Evolutionary conservation across 2,329 filamentous ascomycete species (phyloP).

Genomic region (Beauveria sp.): DNA sequence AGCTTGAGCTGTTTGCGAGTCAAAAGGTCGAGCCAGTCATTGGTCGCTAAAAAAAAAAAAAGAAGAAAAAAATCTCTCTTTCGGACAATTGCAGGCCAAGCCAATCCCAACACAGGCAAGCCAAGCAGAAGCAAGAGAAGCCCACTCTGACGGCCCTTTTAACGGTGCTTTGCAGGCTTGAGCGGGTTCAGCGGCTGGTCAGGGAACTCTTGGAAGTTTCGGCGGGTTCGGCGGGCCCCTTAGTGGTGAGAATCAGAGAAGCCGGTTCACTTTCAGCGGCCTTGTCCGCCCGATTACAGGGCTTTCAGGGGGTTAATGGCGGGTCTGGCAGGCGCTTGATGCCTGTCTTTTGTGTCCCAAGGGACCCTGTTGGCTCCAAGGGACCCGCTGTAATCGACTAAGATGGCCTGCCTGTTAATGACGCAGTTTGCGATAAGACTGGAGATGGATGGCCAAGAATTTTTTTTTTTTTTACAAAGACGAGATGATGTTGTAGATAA

Average conservation of each 20-base stretch:
- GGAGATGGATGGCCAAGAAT: neutral
- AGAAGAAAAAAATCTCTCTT: neutral
- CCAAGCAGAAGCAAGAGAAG: neutral
- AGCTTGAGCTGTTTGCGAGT: conserved; percentile 1
- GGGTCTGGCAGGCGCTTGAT: neutral
- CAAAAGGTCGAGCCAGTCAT: neutral
- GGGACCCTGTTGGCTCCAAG: conserved; percentile 1
- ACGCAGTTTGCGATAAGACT: conserved; percentile 8
- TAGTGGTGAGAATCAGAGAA: too few species aligned
- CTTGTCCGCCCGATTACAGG: neutral
- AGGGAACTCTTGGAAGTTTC: neutral
- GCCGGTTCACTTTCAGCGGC: neutral
- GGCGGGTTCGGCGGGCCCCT: neutral
- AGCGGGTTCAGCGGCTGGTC: neutral
- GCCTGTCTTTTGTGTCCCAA: neutral
- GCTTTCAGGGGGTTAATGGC: neutral
- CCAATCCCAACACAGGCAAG: neutral
- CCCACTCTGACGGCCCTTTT: neutral
- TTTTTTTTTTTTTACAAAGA: too few species aligned
- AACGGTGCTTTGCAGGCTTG: neutral
- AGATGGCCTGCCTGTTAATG: conserved; percentile 1
- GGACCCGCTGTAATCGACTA: conserved; percentile 2
- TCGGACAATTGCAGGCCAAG: too few species aligned
- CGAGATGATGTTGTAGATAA: neutral
- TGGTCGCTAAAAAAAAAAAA: neutral